Percentiles rank a stretch among this genome's conserved stretches.
Conservation (phyloP, 75 land plant species). For the Pinus taeda region DNA sequence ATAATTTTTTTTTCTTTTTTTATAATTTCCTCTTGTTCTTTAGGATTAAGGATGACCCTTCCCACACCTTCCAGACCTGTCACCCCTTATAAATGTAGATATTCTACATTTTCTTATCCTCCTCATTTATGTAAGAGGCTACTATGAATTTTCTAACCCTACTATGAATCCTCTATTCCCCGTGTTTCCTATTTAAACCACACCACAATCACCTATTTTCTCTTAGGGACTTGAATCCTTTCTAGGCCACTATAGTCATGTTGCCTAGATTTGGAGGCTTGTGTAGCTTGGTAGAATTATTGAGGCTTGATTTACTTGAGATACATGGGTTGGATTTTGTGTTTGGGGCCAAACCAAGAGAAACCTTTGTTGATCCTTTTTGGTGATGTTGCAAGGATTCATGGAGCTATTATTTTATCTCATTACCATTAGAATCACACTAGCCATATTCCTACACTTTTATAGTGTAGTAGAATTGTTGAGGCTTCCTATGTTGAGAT, state of each 20-base stretch:
- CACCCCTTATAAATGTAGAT: no score
- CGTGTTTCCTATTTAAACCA: conserved; percentile 31
- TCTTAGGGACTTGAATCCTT: conserved; percentile 27
- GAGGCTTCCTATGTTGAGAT: no score
- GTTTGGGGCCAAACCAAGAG: conserved; percentile 10
- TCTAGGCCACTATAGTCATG: conserved; percentile 46
- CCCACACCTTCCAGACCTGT: no score
- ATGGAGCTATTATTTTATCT: conserved; percentile 54
- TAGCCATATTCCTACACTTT: no score
- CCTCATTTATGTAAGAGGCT: no score
- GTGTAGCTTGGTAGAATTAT: conserved; percentile 15
- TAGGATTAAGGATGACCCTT: no score
- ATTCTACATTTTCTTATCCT: no score
- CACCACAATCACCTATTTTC: conserved; percentile 9
- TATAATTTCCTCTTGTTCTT: no score
- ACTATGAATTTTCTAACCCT: no score
- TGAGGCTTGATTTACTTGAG: conserved; percentile 39
- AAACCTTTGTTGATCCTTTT: conserved; percentile 29
- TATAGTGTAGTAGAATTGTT: no score
- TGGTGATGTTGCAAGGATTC: conserved; percentile 42
- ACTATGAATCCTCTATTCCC: conserved; percentile 17
- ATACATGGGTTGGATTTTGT: conserved; percentile 23
- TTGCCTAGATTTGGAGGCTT: conserved; percentile 23
- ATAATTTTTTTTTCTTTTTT: no score
- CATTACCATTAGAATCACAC: no score